Conservation (phyloP, 805 yeast species). For the Nakazawaea wyomingensis region DNA sequence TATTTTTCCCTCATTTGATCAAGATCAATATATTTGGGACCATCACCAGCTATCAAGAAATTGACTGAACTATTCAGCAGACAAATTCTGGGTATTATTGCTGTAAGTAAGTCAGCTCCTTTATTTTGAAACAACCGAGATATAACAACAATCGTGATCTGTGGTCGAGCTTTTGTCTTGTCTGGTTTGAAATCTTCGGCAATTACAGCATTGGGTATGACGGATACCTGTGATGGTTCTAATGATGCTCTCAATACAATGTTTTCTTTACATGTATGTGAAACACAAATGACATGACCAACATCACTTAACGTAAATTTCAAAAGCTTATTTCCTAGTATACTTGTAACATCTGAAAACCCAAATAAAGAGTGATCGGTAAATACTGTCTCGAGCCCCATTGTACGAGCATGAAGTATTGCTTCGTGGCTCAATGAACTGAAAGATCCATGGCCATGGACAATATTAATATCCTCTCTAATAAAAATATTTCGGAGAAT, state of each 20-base stretch:
- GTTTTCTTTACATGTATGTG: slow-evolving; percentile 94
- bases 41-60: slow-evolving; percentile 92
- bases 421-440: slow-evolving; percentile 87
- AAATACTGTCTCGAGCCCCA: slow-evolving; percentile 88
- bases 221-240: slow-evolving; percentile 75
- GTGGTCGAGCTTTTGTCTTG: slow-evolving; percentile 15
- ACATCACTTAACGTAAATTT: slow-evolving; percentile 81
- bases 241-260: slow-evolving; percentile 83
- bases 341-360: slow-evolving; percentile 78
- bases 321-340: slow-evolving; percentile 79
- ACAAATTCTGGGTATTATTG: slow-evolving; percentile 82
- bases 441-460: slow-evolving; percentile 94
- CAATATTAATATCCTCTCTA: slow-evolving; percentile 79
- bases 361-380: slow-evolving; percentile 97
- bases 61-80: slow-evolving; percentile 53
- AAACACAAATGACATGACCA: slow-evolving; percentile 93
- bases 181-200: slow-evolving; percentile 72
- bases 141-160: slow-evolving; percentile 82
- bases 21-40: slow-evolving; percentile 89
- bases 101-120: slow-evolving; percentile 86
- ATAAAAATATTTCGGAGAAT: slow-evolving; percentile 77
- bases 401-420: slow-evolving; percentile 82
- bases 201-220: slow-evolving; percentile 94
- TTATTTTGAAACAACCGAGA: slow-evolving; percentile 92
- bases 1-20: slow-evolving; percentile 92